These are phyloP conservation scores for Taphrina sp. DNA, from an alignment of 1,139 yeast genomes.

Conservation along the genomic window DNA sequence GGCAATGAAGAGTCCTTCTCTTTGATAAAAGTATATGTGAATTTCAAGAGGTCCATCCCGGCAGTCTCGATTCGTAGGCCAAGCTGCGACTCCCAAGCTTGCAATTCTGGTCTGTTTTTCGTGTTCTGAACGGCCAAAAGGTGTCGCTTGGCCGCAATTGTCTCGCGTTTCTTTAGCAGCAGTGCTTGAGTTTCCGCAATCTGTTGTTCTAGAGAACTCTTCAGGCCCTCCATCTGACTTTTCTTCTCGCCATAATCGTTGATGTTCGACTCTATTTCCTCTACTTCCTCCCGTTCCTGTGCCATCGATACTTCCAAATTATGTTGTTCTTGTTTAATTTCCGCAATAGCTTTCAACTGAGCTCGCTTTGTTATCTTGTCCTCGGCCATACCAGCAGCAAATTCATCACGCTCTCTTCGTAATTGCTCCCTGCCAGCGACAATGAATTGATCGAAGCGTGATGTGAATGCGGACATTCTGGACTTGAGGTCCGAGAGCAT, in stretches of 20 bases:
- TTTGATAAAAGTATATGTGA: conserved; percentile 33
- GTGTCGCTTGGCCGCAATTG: conserved; percentile 20
- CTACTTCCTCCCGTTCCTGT: conserved; percentile 12
- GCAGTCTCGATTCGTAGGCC: conserved; percentile 35
- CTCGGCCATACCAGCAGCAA: conserved; percentile 28
- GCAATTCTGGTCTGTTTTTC: conserved; percentile 34
- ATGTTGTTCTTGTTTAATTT: conserved; percentile 11
- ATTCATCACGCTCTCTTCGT: conserved; percentile 17
- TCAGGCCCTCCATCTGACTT: background rate
- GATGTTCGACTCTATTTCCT: conserved; percentile 26
- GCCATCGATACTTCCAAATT: conserved; percentile 8
- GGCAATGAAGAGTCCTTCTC: conserved; percentile 25
- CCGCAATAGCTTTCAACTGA: conserved; percentile 8
- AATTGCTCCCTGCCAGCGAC: conserved; percentile 26
- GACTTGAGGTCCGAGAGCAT: conserved; percentile 9
- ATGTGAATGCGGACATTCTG: conserved; percentile 32
- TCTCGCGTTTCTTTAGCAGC: conserved; percentile 23
- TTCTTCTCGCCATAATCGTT: conserved; percentile 6
- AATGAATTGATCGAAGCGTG: conserved; percentile 32
- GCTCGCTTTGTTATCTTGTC: conserved; percentile 14
- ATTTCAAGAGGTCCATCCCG: conserved; percentile 32
- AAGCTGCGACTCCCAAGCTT: conserved; percentile 34
- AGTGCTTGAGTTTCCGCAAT: background rate
- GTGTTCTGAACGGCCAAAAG: conserved; percentile 17
- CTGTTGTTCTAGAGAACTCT: conserved; percentile 19